Evolutionary conservation across 1,284 basidiomycete genomes (phyloP).

Genomic region (Phylloboletellus chloephorus): DNA sequence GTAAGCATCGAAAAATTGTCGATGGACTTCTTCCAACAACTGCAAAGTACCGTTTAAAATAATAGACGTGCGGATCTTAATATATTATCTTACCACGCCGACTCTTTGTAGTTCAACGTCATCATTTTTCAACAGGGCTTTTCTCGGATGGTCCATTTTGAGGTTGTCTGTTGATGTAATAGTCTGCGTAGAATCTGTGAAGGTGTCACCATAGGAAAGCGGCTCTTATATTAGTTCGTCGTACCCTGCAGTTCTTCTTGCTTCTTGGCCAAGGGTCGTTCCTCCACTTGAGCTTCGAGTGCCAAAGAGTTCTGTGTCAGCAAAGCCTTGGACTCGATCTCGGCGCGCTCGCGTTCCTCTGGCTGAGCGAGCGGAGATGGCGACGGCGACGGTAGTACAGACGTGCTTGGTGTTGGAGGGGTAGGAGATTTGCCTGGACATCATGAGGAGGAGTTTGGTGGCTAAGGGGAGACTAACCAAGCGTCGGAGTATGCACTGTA

Average conservation of each 20-base stretch:
- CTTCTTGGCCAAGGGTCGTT: conserved; percentile 82
- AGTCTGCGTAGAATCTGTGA: conserved; percentile 13
- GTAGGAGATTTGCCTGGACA: conserved; percentile 19
- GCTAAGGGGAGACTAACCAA: conserved; percentile 24
- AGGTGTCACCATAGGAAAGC: conserved; percentile 2
- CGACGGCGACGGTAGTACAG: conserved; percentile 17
- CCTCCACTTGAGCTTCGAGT: conserved; percentile 80
- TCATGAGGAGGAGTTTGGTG: conserved; percentile 2
- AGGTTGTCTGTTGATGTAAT: conserved; percentile 10
- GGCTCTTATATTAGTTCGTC: conserved; percentile 20
- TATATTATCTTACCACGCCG: conserved; percentile 48
- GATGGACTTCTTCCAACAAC: conserved; percentile 76
- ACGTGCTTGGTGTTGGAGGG: conserved; percentile 11
- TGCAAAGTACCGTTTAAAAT: conserved; percentile 29
- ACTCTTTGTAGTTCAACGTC: conserved; percentile 84
- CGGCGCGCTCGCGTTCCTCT: conserved; percentile 40
- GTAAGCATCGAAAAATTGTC: conserved; percentile 67
- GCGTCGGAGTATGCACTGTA: conserved; percentile 20
- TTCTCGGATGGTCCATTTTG: conserved; percentile 45
- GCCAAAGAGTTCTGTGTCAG: conserved; percentile 61
- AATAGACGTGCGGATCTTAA: neutral
- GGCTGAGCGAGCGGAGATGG: conserved; percentile 27
- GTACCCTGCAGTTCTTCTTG: conserved; percentile 70
- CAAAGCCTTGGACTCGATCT: conserved; percentile 49
- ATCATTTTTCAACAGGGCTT: conserved; percentile 81